phyloP scores from a whole-genome alignment of 2,329 filamentous ascomycete species.

The Curvularia verruculosa region DNA sequence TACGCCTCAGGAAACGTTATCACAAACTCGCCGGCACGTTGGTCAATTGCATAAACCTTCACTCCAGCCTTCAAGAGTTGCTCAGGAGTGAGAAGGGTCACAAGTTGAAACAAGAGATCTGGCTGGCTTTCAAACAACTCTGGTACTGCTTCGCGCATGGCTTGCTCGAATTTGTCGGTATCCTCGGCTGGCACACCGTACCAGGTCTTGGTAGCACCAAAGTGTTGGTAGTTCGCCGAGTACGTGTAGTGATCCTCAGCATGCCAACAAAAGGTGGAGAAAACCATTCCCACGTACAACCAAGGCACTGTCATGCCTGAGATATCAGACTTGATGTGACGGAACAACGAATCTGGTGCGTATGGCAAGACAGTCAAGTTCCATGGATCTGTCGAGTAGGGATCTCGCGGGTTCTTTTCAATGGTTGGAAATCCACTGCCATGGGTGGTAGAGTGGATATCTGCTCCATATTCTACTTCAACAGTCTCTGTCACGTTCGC shows the following conservation, averaged over 20 bases:
- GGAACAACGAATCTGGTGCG: slow-evolving; percentile 88
- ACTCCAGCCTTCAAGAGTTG: slow-evolving; percentile 93
- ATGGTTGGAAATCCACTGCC: slow-evolving; percentile 96
- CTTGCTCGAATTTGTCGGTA: slow-evolving; percentile 90
- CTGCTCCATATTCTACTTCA: slow-evolving; percentile 96
- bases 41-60: slow-evolving; percentile 91
- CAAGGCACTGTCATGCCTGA: slow-evolving; percentile 99
- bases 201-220: slow-evolving; percentile 98
- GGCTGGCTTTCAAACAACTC: slow-evolving; percentile 97
- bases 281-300: slow-evolving; percentile 99
- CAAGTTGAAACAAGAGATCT: slow-evolving; percentile 92
- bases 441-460: slow-evolving; percentile 97
- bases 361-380: slow-evolving; percentile 93
- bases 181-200: slow-evolving; percentile 96
- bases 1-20: slow-evolving; percentile 97
- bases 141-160: slow-evolving; percentile 93
- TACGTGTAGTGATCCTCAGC: slow-evolving; percentile 98
- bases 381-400: slow-evolving; percentile 90
- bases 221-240: slow-evolving; percentile 97
- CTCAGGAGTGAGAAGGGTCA: slow-evolving; percentile 93
- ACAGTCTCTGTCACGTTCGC: slow-evolving; percentile 94
- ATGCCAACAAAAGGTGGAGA: slow-evolving; percentile 99
- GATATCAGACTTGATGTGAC: slow-evolving; percentile 97
- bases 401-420: slow-evolving; percentile 85
- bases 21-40: slow-evolving; percentile 93